Evolutionary conservation across 169 alveolate species (phyloP).

Genomic region (Theileria sp.): DNA sequence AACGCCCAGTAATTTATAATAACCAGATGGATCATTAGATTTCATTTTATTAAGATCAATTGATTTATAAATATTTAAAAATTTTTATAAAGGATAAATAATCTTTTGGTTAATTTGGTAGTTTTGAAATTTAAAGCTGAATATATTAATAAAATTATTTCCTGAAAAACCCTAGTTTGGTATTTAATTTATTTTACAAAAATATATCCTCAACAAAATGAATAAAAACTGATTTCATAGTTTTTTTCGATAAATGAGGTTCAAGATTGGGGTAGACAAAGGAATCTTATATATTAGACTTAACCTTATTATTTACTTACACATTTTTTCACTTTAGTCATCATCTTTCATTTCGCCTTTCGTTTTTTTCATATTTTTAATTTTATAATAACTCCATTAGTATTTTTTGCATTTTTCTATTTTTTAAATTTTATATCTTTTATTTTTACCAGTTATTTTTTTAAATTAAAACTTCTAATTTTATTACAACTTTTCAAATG

Average conservation of each 20-base stretch:
- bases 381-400: background rate
- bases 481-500: background rate
- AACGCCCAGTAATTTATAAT: slow-evolving; percentile 70
- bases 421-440: background rate
- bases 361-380: no score
- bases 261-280: background rate
- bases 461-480: background rate
- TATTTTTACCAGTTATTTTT: background rate
- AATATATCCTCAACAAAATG: background rate
- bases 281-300: background rate
- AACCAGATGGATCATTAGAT: slow-evolving; percentile 55
- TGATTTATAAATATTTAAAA: background rate
- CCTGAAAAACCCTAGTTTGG: background rate
- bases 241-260: background rate
- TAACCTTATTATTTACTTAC: background rate
- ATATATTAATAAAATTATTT: background rate
- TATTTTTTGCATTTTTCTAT: background rate
- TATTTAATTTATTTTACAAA: background rate
- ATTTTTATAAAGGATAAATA: background rate
- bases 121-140: background rate
- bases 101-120: background rate
- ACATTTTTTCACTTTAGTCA: background rate
- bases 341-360: background rate
- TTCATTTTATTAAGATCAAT: background rate
- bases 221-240: background rate